These are phyloP conservation scores for Microglena sp. DNA, from an alignment of 139 green algal genomes.

Conservation along the genomic window DNA sequence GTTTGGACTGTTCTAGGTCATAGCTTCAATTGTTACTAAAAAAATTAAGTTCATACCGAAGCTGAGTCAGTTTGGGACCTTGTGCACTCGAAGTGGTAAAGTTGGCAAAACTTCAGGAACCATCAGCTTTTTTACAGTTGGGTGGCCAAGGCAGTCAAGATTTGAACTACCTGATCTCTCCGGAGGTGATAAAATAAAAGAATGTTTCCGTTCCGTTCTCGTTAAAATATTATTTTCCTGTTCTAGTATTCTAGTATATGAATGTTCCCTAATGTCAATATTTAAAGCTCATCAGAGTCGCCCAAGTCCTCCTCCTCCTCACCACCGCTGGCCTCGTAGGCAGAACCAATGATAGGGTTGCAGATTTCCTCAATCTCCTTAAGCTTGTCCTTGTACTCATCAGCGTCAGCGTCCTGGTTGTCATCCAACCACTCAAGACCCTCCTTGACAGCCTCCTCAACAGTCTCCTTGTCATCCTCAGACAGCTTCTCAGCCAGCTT, in stretches of 20 bases:
- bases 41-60: too few relatives aligned
- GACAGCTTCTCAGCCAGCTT: conserved; percentile 72
- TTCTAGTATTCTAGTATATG: neutral
- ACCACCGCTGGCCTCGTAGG: conserved; percentile 52
- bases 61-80: too few relatives aligned
- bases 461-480: conserved; percentile 78
- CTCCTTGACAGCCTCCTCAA: conserved; percentile 79
- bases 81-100: too few relatives aligned
- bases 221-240: neutral
- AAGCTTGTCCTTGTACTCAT: conserved; percentile 93
- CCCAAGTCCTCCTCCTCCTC: conserved; percentile 63
- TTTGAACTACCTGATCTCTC: too few relatives aligned
- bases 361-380: conserved; percentile 92
- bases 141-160: too few relatives aligned
- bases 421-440: conserved; percentile 89
- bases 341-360: conserved; percentile 79
- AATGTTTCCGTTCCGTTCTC: neutral
- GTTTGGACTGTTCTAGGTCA: too few relatives aligned
- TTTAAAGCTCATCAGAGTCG: conserved; percentile 81
- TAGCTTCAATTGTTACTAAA: too few relatives aligned
- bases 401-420: conserved; percentile 65
- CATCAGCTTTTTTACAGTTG: neutral
- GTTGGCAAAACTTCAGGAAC: neutral
- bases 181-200: too few relatives aligned
- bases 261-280: neutral